A percentile compares a stretch with the other conserved stretches of the same genome.
Evolutionary conservation across 2,329 filamentous ascomycete species (phyloP).

Genomic region (Emmonsiellopsis sp.): DNA sequence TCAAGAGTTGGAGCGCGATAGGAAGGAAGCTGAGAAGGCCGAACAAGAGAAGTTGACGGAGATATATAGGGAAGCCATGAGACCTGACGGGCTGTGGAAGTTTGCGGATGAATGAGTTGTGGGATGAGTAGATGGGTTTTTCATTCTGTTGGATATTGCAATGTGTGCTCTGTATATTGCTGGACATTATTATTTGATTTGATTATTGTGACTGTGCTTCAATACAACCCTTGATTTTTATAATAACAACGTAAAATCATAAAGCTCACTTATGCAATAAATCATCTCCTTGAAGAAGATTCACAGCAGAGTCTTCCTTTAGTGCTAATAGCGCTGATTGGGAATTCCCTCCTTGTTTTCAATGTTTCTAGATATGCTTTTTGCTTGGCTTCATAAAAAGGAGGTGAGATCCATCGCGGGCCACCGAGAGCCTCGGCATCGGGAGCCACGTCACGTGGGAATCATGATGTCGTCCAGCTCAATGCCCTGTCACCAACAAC

Average conservation of each 20-base stretch:
- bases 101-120: constrained; percentile 64
- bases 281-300: no score
- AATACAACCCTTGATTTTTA: no score
- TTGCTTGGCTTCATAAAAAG: no score
- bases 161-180: background rate
- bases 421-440: background rate
- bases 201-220: no score
- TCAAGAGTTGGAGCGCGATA: constrained; percentile 64
- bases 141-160: background rate
- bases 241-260: no score
- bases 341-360: no score
- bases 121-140: background rate
- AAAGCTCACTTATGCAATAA: no score
- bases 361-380: no score
- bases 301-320: no score
- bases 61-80: constrained; percentile 73
- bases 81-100: constrained; percentile 64
- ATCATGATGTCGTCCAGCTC: background rate
- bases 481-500: background rate
- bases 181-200: background rate
- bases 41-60: constrained; percentile 60
- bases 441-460: background rate
- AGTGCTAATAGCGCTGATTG: no score
- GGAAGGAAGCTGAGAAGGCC: constrained; percentile 53
- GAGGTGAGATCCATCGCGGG: background rate